Evolutionary conservation across 2,329 filamentous ascomycete genomes (phyloP), one percentile per base, ranked within the genome.

Genomic region (Xylaria sp.): DNA sequence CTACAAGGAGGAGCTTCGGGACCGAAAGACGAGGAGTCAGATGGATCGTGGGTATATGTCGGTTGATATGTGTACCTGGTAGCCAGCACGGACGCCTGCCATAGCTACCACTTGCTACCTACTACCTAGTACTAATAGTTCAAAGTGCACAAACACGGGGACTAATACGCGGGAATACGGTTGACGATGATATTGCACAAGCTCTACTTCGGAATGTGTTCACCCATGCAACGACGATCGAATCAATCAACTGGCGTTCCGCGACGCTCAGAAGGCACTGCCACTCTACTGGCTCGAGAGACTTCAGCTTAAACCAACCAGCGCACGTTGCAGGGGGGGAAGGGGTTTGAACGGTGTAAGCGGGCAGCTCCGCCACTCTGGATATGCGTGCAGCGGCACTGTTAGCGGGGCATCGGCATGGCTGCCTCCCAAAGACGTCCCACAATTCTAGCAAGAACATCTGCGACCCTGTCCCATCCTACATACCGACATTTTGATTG

Each of bases 331-430:
- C 43, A 57, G 31, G 28, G 20, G 20, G 49, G 31, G 25, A 31
- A 28, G 18, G 55, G 55, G 55, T 12, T n/a, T 8, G 13, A 13
- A 12, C 25, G 12, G 49, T 52, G 49, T 31, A 28, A 39, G 12
- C 49, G 49, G 55, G 36, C 18, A 61, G 51, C 66, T 68, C 62
- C 62, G 66, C 66, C 66, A 68, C 66, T 28, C 48, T 36, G 23
- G 39, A 61, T 36, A 55, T 57, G 48, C 63, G n/a, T 10, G 41
- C 41, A n/a, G 56, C 49, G 56, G 31, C 20, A 57, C 20, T 41
- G 54, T 23, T 41, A 41, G 54, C n/a, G 20, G 54, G 12, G 41
- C 18, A 41, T 36, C 6, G 33, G 33, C 7, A 43, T 43, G 36
- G 33, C 54, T 57, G 28, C 18, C 46, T 23, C 20, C 18, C 20